phyloP scores from a whole-genome alignment of 1,284 basidiomycete species.

The Mycena citricolor region DNA sequence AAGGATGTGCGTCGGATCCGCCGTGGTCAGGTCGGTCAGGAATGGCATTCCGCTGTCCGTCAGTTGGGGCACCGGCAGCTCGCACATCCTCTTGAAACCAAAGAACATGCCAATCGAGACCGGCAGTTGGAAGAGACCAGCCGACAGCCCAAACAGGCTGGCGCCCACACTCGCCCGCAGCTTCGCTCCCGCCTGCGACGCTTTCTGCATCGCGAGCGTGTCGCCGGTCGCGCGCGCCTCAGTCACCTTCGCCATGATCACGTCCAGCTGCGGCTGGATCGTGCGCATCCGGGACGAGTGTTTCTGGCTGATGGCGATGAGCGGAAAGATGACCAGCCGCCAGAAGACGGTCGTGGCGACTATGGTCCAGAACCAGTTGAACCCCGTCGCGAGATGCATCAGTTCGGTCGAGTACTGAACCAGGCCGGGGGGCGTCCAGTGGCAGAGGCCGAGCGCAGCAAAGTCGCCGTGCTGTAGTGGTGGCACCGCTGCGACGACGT shows the following conservation, averaged over 20 bases:
- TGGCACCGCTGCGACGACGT: slow-evolving; percentile 21
- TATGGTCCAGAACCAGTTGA: slow-evolving; percentile 90
- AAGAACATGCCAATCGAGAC: slow-evolving; percentile 88
- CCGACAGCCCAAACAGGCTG: slow-evolving; percentile 56
- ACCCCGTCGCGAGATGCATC: slow-evolving; percentile 69
- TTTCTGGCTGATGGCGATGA: slow-evolving; percentile 64
- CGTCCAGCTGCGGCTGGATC: slow-evolving; percentile 62
- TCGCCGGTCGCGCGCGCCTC: slow-evolving; percentile 45
- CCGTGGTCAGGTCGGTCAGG: slow-evolving; percentile 75
- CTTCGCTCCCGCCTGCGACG: slow-evolving; percentile 56
- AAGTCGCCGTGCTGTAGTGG: slow-evolving; percentile 79
- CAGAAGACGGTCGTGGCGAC: slow-evolving; percentile 69
- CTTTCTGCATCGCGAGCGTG: slow-evolving; percentile 52
- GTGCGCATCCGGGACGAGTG: slow-evolving; percentile 70
- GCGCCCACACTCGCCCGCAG: slow-evolving; percentile 75
- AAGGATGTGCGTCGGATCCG: slow-evolving; percentile 80
- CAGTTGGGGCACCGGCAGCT: slow-evolving; percentile 71
- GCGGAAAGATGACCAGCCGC: slow-evolving; percentile 69
- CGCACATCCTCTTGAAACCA: slow-evolving; percentile 73
- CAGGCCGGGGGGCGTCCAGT: slow-evolving; percentile 60
- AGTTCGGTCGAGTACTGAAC: slow-evolving; percentile 70
- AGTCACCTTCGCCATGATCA: slow-evolving; percentile 61
- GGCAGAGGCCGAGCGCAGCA: slow-evolving; percentile 69
- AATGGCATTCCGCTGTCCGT: slow-evolving; percentile 76
- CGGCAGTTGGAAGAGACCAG: slow-evolving; percentile 74